Conservation (phyloP, 1,284 basidiomycete species). For the Polyporus tsugae region DNA sequence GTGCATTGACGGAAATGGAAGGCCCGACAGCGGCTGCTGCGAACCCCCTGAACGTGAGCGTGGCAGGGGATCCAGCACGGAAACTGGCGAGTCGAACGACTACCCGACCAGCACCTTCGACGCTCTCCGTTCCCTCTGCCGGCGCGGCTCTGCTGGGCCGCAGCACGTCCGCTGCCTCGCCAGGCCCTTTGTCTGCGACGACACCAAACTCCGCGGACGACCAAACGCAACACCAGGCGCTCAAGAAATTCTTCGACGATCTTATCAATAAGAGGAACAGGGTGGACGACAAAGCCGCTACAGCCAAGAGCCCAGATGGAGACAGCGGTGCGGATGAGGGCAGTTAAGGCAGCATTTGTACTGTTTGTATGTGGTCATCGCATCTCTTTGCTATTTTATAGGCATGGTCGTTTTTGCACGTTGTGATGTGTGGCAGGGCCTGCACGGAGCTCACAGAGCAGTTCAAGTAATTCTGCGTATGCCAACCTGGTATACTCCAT, state of each 20-base stretch:
- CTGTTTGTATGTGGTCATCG: not conserved
- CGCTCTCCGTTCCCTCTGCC: conserved; percentile 36
- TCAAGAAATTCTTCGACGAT: conserved; percentile 89
- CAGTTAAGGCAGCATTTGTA: conserved; percentile 34
- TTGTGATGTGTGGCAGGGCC: not conserved
- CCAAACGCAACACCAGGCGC: conserved; percentile 81
- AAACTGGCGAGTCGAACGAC: conserved; percentile 35
- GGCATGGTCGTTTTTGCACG: conserved; percentile 1
- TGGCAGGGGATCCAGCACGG: conserved; percentile 35
- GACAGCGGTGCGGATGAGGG: conserved; percentile 46
- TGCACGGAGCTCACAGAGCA: not conserved
- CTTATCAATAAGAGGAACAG: conserved; percentile 75
- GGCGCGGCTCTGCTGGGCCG: conserved; percentile 28
- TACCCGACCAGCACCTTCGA: conserved; percentile 35
- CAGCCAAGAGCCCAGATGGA: conserved; percentile 41
- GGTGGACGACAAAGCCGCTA: conserved; percentile 36
- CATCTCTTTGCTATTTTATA: not conserved
- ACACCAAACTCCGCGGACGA: conserved; percentile 59
- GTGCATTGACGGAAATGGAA: conserved; percentile 88
- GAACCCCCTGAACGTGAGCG: conserved; percentile 36
- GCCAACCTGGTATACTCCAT: no score
- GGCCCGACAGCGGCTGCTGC: conserved; percentile 46
- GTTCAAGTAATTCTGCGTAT: no score
- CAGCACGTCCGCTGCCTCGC: conserved; percentile 45
- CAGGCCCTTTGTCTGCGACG: conserved; percentile 45